Percentiles rank a stretch among this genome's conserved stretches.
These are phyloP conservation scores for Smithsoniella earleae DNA, from an alignment of 163 green algal species.

Conservation along the genomic window DNA sequence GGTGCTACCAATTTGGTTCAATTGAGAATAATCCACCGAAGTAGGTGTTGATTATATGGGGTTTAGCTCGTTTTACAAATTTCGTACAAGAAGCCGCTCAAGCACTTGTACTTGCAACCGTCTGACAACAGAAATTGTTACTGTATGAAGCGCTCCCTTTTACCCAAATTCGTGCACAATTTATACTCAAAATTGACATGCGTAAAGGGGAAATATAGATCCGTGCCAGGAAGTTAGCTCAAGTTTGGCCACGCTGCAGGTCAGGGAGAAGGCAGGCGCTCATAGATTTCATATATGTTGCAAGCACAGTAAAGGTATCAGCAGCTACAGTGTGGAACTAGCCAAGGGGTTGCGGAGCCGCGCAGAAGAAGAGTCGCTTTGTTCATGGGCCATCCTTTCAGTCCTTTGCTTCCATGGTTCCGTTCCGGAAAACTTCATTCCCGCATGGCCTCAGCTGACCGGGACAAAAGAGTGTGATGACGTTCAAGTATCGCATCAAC, in stretches of 20 bases:
- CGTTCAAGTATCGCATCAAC: not conserved
- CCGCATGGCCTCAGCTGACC: not conserved
- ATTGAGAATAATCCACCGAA: too few relatives aligned
- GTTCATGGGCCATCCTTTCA: not conserved
- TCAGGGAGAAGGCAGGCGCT: not conserved
- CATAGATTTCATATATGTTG: slow-evolving; percentile 20
- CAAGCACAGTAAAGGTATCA: not conserved
- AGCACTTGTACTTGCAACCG: too few relatives aligned
- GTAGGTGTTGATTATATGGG: too few relatives aligned
- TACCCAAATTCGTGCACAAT: too few relatives aligned
- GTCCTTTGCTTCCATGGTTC: slow-evolving; percentile 5
- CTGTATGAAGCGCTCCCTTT: too few relatives aligned
- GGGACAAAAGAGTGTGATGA: not conserved
- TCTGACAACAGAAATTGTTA: too few relatives aligned
- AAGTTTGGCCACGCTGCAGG: not conserved
- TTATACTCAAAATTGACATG: too few relatives aligned
- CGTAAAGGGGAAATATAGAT: too few relatives aligned
- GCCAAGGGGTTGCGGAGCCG: not conserved
- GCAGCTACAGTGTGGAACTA: not conserved
- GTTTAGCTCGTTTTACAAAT: too few relatives aligned
- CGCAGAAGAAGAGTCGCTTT: slow-evolving; percentile 9
- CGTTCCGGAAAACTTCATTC: not conserved
- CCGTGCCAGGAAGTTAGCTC: too few relatives aligned
- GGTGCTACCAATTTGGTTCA: too few relatives aligned
- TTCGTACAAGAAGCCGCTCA: too few relatives aligned